Base-by-base conservation (phyloP, 768 basidiomycete species). In the Pisolithus orientalis region DNA sequence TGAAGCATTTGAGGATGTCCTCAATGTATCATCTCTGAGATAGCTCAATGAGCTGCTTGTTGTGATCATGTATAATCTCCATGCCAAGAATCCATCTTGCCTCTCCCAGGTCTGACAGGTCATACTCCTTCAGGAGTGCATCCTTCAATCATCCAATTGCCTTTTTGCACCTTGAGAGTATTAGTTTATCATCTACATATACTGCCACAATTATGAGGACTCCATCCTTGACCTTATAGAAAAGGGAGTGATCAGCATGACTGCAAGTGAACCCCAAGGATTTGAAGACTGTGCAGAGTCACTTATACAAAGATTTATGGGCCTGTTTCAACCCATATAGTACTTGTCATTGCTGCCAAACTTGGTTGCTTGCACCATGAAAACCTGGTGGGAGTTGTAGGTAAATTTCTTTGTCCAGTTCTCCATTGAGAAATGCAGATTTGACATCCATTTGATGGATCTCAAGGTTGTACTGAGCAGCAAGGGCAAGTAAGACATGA, bases 401-500 rank as follows among this genome's bases (percentile, higher is more conserved):
- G 45, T 65, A 69, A 5, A 70, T 62, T 11, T 62, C 57, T 25
- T 67, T 61, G 10, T 32, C 32, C 2, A 70, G 48, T 40, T 57
- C 6, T 1, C 52, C 16, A 24, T 31, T 57, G 7, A 65, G 63
- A 39, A 64, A 68, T 1, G 66, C 61, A 6, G 56, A 61, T 28
- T 67, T 69, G 1, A 65, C 56, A 10, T 72, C 60, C 25, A 68
- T 64, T 1, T 54, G 53, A 24, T 63, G 57, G 4, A 71, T 44
- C 31, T 53, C 17, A 0, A 54, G 44, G 21, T 47, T 6, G 24
- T 40, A 27, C 4, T 50, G 42, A 9, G 47, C 27, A 2, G 51
- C 8, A 47, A 65, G 44, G 16, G 59, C 47, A 2, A 66, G 51
- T 11, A 62, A 14, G 13, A 56, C 27, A 1, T 59, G 50, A 24